Conservation (phyloP, 371 early-diverging fungal genomes). For the Dichotomocladium elegans region DNA sequence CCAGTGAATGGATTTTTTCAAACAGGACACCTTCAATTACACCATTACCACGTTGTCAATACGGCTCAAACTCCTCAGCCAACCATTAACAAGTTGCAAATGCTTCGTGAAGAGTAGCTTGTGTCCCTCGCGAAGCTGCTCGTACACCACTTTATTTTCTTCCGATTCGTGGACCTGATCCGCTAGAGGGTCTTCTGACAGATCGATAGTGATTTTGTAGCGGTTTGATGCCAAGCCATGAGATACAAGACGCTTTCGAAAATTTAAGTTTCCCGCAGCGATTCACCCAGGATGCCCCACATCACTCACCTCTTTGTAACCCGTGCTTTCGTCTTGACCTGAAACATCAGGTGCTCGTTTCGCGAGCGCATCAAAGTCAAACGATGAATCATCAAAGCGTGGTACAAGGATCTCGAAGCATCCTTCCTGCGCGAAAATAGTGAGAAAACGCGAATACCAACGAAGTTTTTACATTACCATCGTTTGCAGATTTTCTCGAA, state of each 20-base stretch:
- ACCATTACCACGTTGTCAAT: constrained; percentile 31
- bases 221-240: constrained; percentile 64
- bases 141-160: constrained; percentile 57
- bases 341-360: too few relatives aligned
- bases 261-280: too few relatives aligned
- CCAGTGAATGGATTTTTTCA: background rate
- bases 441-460: background rate
- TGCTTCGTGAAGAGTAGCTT: constrained; percentile 46
- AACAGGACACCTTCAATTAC: background rate
- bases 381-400: constrained; percentile 16
- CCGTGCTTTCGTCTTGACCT: too few relatives aligned
- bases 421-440: constrained; percentile 26
- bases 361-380: constrained; percentile 34
- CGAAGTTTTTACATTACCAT: constrained; percentile 31
- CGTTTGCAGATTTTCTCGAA: constrained; percentile 47
- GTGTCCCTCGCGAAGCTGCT: constrained; percentile 58
- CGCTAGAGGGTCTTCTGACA: constrained; percentile 46
- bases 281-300: too few relatives aligned
- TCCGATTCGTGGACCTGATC: constrained; percentile 53
- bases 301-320: constrained; percentile 29
- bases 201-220: constrained; percentile 54
- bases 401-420: constrained; percentile 62
- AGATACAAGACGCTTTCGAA: constrained; percentile 21
- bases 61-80: constrained; percentile 50
- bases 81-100: constrained; percentile 35